These are phyloP conservation scores for Nakaseomyces glabratus DNA, from an alignment of 1,139 yeast genomes.

Conservation along the genomic window DNA sequence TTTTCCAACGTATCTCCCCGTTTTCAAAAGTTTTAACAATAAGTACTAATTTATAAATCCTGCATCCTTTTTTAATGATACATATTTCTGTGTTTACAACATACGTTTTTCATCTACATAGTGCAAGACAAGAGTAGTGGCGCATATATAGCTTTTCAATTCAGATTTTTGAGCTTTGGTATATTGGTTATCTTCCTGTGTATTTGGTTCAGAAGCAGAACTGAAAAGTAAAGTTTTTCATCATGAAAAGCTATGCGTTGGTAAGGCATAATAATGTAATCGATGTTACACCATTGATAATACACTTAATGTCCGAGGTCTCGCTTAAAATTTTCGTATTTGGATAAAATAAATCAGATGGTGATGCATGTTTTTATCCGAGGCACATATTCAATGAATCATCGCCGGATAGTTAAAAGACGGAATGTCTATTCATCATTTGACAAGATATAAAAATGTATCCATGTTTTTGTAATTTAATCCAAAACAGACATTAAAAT, in stretches of 20 bases:
- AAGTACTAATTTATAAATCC: too few species aligned
- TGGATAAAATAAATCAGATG: conserved; percentile 26
- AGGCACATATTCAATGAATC: conserved; percentile 33
- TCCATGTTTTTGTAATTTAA: too few species aligned
- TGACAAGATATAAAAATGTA: conserved; percentile 8
- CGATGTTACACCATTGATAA: too few species aligned
- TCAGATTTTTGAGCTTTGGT: conserved; percentile 17
- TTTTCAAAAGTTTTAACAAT: too few species aligned
- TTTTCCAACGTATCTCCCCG: too few species aligned
- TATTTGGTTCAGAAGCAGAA: conserved; percentile 32
- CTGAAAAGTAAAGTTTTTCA: conserved; percentile 29
- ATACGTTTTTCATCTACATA: too few species aligned
- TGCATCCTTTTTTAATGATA: too few species aligned
- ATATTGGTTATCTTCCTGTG: conserved; percentile 29
- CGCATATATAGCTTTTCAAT: too few species aligned
- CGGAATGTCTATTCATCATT: conserved; percentile 31
- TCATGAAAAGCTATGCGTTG: conserved; percentile 22
- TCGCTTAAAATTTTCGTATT: background rate
- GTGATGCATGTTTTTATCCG: conserved; percentile 32
- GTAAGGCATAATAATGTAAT: conserved; percentile 1
- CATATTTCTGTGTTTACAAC: too few species aligned
- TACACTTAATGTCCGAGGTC: too few species aligned
- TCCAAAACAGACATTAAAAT: conserved; percentile 2
- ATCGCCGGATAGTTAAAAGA: conserved; percentile 29
- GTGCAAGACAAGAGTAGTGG: too few species aligned